phyloP scores from a whole-genome alignment of 306 rosid species.

The Fragaria ananassa region DNA sequence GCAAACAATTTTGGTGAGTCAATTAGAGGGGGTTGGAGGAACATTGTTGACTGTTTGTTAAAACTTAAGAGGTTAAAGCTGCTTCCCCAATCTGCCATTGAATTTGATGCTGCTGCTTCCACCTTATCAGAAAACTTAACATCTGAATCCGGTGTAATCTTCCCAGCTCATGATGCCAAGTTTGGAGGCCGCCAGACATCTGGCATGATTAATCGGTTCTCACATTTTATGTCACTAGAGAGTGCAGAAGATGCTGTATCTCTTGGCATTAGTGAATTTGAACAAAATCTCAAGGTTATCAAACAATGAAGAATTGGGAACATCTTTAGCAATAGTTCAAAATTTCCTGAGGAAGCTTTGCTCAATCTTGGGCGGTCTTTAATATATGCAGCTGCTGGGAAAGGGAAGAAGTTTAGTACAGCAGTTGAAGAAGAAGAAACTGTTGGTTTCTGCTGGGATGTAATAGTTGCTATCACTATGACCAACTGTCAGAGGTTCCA shows the following conservation, averaged over 20 bases:
- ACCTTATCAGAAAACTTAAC: slow-evolving; percentile 23
- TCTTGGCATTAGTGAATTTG: slow-evolving; percentile 67
- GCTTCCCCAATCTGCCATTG: slow-evolving; percentile 65
- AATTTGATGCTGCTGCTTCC: slow-evolving; percentile 46
- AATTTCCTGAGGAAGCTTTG: slow-evolving; percentile 59
- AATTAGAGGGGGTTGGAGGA: slow-evolving; percentile 89
- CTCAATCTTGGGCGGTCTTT: slow-evolving; percentile 70
- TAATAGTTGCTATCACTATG: slow-evolving; percentile 50
- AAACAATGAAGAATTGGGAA: slow-evolving; percentile 68
- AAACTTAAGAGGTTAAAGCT: slow-evolving; percentile 82
- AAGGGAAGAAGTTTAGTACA: slow-evolving; percentile 93
- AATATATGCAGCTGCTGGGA: slow-evolving; percentile 85
- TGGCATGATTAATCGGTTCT: slow-evolving; percentile 43
- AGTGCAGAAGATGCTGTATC: slow-evolving; percentile 54
- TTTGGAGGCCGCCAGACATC: slow-evolving; percentile 40
- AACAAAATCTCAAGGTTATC: slow-evolving; percentile 75
- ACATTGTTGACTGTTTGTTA: slow-evolving; percentile 75
- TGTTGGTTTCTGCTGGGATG: slow-evolving; percentile 88
- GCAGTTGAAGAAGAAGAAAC: slow-evolving; percentile 90
- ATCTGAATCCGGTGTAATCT: slow-evolving; percentile 44
- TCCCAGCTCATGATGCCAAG: slow-evolving; percentile 43
- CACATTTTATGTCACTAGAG: slow-evolving; percentile 55
- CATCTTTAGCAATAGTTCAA: slow-evolving; percentile 61
- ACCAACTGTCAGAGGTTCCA: slow-evolving; percentile 63
- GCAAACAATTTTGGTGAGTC: slow-evolving; percentile 68